Conservation (phyloP, 306 rosid species). For the Lotus japonicus region DNA sequence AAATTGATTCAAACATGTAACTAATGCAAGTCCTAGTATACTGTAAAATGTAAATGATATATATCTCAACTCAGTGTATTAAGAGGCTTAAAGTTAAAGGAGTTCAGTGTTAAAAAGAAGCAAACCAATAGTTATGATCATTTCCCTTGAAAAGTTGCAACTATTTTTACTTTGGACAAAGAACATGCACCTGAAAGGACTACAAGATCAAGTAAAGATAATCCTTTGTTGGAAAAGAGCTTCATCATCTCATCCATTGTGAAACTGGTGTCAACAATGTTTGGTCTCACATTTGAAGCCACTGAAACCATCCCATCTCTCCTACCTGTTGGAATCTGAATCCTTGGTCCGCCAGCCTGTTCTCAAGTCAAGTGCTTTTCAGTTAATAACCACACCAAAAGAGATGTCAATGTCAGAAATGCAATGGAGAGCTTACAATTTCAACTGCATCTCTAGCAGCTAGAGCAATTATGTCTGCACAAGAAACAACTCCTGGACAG, state of each 20-base stretch:
- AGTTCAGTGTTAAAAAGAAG: background rate
- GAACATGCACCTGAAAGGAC: constrained; percentile 55
- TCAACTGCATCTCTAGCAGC: constrained; percentile 96
- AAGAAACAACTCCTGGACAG: constrained; percentile 81
- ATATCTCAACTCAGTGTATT: background rate
- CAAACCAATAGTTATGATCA: background rate
- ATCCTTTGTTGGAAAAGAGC: constrained; percentile 66
- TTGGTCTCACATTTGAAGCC: constrained; percentile 78
- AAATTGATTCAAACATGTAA: no score
- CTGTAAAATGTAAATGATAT: background rate
- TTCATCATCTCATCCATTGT: constrained; percentile 65
- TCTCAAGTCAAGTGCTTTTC: constrained; percentile 18
- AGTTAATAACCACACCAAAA: constrained; percentile 3
- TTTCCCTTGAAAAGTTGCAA: background rate
- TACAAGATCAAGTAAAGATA: constrained; percentile 74
- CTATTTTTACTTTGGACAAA: background rate
- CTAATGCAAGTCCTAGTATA: background rate
- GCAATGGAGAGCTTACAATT: constrained; percentile 37
- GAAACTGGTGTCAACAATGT: constrained; percentile 81
- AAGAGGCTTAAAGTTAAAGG: background rate
- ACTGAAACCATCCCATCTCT: constrained; percentile 73
- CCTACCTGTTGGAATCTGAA: constrained; percentile 69
- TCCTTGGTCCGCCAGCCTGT: constrained; percentile 75
- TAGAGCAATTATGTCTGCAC: constrained; percentile 82
- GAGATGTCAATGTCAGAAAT: background rate